Percentiles rank a stretch among this genome's conserved stretches.
phyloP scores from a whole-genome alignment of 306 rosid species.

The Sechiopsis laciniata region DNA sequence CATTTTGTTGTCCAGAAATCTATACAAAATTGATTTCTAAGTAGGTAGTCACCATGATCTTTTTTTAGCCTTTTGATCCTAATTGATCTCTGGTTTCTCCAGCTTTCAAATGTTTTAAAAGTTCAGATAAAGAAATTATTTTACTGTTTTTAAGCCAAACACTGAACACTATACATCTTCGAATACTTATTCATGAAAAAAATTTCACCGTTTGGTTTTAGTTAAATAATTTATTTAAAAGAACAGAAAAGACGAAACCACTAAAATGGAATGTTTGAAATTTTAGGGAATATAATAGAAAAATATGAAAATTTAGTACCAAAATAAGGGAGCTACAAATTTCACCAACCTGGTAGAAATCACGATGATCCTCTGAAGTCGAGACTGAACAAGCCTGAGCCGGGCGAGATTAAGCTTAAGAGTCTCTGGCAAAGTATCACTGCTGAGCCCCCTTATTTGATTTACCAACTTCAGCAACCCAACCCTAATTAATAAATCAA shows the following conservation, averaged over 20 bases:
- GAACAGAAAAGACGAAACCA: background rate
- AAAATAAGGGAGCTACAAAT: background rate
- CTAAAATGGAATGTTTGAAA: background rate
- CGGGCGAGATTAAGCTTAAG: conserved; percentile 31
- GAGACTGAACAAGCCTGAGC: conserved; percentile 36
- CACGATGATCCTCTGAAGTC: conserved; percentile 34
- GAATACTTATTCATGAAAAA: too few species aligned
- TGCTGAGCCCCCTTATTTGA: conserved; percentile 26
- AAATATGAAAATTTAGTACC: background rate
- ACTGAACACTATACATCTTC: background rate
- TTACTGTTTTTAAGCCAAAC: background rate
- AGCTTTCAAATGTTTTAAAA: too few species aligned
- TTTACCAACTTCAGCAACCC: conserved; percentile 39
- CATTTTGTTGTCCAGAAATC: too few species aligned
- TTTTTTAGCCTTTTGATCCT: too few species aligned
- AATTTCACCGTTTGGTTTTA: background rate
- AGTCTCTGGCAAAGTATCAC: conserved; percentile 34
- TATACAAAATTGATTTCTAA: too few species aligned
- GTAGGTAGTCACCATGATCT: too few species aligned
- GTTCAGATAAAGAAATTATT: too few species aligned
- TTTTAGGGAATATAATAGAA: background rate
- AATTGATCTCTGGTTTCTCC: too few species aligned
- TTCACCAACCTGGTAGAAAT: conserved; percentile 31
- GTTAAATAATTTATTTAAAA: background rate
- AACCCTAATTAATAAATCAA: conserved; percentile 34